Conservation (phyloP, 495 filamentous ascomycete genomes). For the Tuber calosporum region DNA sequence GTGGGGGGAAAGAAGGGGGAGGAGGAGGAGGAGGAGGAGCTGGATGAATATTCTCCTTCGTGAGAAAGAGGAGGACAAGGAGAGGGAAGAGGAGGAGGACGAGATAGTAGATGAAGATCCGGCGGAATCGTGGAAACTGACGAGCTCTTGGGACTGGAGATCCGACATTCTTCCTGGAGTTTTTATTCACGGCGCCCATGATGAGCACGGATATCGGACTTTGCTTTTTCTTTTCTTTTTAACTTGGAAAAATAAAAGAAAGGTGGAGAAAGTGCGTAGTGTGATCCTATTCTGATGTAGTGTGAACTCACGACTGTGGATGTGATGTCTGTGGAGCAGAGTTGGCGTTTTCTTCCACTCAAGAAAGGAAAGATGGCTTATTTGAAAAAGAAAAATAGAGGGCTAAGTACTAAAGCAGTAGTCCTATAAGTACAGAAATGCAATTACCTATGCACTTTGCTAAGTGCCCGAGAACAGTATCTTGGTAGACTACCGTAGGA, state of each 20-base stretch:
- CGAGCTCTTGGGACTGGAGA: neutral
- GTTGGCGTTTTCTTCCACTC: neutral
- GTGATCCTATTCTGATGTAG: neutral
- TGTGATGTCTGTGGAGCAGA: neutral
- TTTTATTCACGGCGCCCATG: neutral
- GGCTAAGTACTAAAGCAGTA: neutral
- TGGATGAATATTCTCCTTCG: neutral
- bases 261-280: conserved; percentile 3
- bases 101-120: neutral
- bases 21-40: neutral
- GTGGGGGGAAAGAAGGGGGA: neutral
- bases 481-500: neutral
- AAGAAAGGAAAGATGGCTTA: neutral
- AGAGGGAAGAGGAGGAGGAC: neutral
- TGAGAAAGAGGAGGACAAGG: neutral
- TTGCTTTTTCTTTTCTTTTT: neutral
- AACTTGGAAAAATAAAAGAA: neutral
- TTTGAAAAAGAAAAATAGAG: neutral
- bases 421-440: neutral
- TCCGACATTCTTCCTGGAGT: neutral
- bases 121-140: neutral
- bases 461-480: neutral
- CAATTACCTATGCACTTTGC: neutral
- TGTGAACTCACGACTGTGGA: neutral
- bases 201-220: neutral